phyloP scores from a whole-genome alignment of 441 rosid genomes.

The Euphorbia corollata region DNA sequence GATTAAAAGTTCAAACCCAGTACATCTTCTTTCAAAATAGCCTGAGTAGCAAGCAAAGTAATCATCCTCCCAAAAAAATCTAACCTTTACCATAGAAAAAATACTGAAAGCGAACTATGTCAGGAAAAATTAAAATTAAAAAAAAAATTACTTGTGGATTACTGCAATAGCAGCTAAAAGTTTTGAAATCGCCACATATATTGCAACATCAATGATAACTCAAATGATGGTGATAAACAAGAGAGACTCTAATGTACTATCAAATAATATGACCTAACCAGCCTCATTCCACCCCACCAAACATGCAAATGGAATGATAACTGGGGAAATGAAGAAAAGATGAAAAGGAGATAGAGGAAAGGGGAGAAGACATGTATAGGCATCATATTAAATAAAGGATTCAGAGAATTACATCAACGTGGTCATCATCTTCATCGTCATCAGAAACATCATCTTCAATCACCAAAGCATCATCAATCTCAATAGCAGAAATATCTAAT shows the following conservation, averaged over 20 bases:
- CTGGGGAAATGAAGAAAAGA: neutral
- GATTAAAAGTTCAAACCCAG: neutral
- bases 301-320: neutral
- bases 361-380: neutral
- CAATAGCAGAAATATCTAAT: conserved; percentile 78
- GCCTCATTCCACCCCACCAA: neutral
- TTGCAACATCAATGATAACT: neutral
- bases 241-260: neutral
- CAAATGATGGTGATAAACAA: neutral
- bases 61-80: neutral
- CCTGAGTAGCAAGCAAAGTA: neutral
- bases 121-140: neutral
- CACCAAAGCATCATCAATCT: conserved; percentile 90
- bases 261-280: neutral
- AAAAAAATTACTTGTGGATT: neutral
- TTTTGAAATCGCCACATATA: neutral
- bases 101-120: neutral
- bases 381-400: neutral
- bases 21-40: neutral
- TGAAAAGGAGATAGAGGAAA: neutral
- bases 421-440: conserved; percentile 56
- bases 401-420: conserved; percentile 70
- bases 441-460: conserved; percentile 97
- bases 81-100: neutral
- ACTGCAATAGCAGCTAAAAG: neutral